Base-by-base conservation (phyloP, 768 basidiomycete species). In the Cystofilobasidium macerans region DNA sequence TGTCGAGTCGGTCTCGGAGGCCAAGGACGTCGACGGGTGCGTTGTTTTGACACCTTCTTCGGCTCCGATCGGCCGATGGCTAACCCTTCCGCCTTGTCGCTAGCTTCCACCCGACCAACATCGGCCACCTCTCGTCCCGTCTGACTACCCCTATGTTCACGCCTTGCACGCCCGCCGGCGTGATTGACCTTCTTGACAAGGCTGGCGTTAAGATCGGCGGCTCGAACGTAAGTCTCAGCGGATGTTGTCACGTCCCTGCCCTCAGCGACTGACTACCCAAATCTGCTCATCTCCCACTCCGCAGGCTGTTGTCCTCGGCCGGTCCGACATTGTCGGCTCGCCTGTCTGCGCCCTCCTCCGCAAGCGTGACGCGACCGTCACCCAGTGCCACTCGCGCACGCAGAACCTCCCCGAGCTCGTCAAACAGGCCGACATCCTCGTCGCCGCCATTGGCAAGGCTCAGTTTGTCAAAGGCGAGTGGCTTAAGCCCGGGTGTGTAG, bases 31-130 rank as follows among this genome's bases (percentile, higher is more conserved):
- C 68, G 95, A 99, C 76, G 95, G 92, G 89, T 92, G 71, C 64
- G 81, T 76, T 9, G 54, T n/a, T 20, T 51, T 42, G 38, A 47
- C 58, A 61, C 66, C 24, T 60, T 59, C 54, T 42, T 22, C 33
- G 35, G 6, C 36, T 70, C 53, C 42, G 12, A 12, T 57, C 36
- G 30, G 24, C 30, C 24, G 7, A 16, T 14, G 28, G 30, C 51
- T 42, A 18, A 26, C 54, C 28, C 2, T 14, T 48, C 11, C 12
- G 28, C 18, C 14, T 54, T n/a, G 5, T 47, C 40, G 40, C 60
- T 69, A 92, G 94, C 32, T 99, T 99, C 81, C 91, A 97, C 78
- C 91, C 94, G 6, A 93, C 94, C 77, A 99, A 98, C 77, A 95
- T 98, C 69, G 94, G 95, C 20, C 87, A 91, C 71, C 82, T 99